These are phyloP conservation scores for Misopates orontium DNA, from an alignment of 257 asterid species.

Conservation along the genomic window DNA sequence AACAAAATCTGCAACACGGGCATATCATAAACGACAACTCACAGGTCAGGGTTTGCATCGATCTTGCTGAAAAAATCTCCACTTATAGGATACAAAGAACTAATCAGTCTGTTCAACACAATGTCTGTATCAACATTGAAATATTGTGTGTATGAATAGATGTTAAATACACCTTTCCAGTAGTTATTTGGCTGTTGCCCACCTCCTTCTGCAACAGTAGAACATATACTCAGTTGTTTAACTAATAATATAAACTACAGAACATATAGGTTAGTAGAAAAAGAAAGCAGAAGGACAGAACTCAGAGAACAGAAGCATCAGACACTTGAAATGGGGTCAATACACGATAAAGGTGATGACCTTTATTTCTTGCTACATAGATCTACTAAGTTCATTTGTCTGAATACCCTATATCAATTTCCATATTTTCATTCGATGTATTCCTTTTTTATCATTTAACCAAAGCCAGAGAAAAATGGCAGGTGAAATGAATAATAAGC, in stretches of 20 bases:
- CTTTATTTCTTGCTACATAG: neutral
- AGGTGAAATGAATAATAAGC: neutral
- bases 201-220: conserved; percentile 57
- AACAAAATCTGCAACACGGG: conserved; percentile 17
- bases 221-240: conserved; percentile 21
- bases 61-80: conserved; percentile 91
- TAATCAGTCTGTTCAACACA: conserved; percentile 84
- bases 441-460: conserved; percentile 4
- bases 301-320: conserved; percentile 1
- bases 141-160: conserved; percentile 85
- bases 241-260: neutral
- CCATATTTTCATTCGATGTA: neutral
- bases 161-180: conserved; percentile 79
- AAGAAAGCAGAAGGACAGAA: neutral
- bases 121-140: conserved; percentile 91
- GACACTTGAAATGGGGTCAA: neutral
- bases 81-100: conserved; percentile 73
- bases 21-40: conserved; percentile 43
- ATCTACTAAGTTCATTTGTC: neutral
- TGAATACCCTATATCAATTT: conserved; percentile 10
- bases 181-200: conserved; percentile 63
- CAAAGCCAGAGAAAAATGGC: neutral
- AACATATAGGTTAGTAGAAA: neutral
- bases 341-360: neutral
- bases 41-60: conserved; percentile 98